Evolutionary conservation across 306 rosid species (phyloP), one percentile per base, ranked within the genome.

Genomic region (Ochetophila trinervis): DNA sequence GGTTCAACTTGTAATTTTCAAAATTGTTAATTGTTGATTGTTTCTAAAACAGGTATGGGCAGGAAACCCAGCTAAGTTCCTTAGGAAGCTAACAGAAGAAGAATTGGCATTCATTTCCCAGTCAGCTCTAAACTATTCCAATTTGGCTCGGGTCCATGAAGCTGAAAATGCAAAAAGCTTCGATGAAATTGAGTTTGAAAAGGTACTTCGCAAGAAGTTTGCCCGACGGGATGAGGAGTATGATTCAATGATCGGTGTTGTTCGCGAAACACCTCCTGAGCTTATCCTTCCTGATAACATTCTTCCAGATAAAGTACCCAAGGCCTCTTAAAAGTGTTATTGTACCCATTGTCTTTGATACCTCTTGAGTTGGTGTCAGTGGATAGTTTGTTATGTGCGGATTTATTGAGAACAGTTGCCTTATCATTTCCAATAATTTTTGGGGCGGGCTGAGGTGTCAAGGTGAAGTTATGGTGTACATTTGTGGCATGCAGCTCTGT

Each of bases 41-140:
- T 55, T 9, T 19, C 1, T 55, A 21, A 61, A 60, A 48, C 67
- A 92, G 98, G 91, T 89, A 56, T 92, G 98, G 98, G 99, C 94
- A 67, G 99, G 99, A 48, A 93, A 90, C 71, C 99, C 99, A 1
- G 97, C 99, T 49, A 89, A 76, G 82, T 90, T 89, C 80, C 78
- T 90, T 80, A 87, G 99, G 81, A 93, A 86, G 86, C 97, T 93
- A 30, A 82, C 96, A 5, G 91, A 93, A 76, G 87, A 93, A 20
- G 99, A 93, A 86, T 86, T 86, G 80, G 75, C 91, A 63, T 93
- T 89, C 82, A 82, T 93, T 65, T 81, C 90, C 67, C 95, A 93
- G 69, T 93, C 94, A 1, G 97, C 97, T 71, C 8, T 81, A 54
- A 90, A 93, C 45, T 93, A 93, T 73, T 57, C 96, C 85, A 87